Evolutionary conservation across 2,329 filamentous ascomycete species (phyloP).

Genomic region (Blastomyces parvus): DNA sequence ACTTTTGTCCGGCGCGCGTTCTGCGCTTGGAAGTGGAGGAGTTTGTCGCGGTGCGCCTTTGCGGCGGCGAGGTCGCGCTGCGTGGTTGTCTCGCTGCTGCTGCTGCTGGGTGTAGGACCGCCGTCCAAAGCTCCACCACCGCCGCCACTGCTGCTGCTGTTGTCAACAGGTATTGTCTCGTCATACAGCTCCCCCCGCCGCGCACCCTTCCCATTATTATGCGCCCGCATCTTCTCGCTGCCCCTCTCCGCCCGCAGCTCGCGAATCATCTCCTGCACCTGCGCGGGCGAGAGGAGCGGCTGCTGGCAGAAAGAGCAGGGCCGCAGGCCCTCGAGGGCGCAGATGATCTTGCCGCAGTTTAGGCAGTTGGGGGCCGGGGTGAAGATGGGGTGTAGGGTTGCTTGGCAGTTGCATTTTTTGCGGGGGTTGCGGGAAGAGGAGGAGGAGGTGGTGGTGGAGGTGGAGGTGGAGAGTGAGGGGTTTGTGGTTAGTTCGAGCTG

Average conservation of each 20-base stretch:
- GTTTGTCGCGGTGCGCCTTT: constrained; percentile 66
- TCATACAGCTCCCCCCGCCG: not conserved
- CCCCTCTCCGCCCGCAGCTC: constrained; percentile 78
- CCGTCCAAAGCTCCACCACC: not conserved
- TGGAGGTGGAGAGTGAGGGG: constrained; percentile 72
- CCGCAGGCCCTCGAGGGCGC: constrained; percentile 84
- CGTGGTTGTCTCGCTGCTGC: constrained; percentile 29
- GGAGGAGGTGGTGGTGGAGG: constrained; percentile 72
- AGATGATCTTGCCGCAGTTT: constrained; percentile 88
- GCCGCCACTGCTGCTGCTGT: too few relatives aligned
- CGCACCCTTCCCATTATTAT: constrained; percentile 44
- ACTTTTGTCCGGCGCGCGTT: constrained; percentile 77
- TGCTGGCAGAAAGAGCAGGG: constrained; percentile 85
- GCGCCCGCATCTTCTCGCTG: constrained; percentile 71
- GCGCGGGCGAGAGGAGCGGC: constrained; percentile 59
- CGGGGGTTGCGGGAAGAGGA: constrained; percentile 61
- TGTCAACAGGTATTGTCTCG: too few relatives aligned
- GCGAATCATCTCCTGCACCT: constrained; percentile 76
- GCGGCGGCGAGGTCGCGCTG: constrained; percentile 55
- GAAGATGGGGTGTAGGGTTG: constrained; percentile 75
- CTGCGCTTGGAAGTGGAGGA: constrained; percentile 74
- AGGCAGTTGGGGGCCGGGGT: constrained; percentile 89
- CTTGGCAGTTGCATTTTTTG: constrained; percentile 69
- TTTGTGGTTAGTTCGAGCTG: constrained; percentile 88
- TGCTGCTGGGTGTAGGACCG: not conserved